A percentile compares a stretch with the other conserved stretches of the same genome.
Evolutionary conservation across 352 stramenopile species (phyloP).

Genomic region (Pythium utonaiense): DNA sequence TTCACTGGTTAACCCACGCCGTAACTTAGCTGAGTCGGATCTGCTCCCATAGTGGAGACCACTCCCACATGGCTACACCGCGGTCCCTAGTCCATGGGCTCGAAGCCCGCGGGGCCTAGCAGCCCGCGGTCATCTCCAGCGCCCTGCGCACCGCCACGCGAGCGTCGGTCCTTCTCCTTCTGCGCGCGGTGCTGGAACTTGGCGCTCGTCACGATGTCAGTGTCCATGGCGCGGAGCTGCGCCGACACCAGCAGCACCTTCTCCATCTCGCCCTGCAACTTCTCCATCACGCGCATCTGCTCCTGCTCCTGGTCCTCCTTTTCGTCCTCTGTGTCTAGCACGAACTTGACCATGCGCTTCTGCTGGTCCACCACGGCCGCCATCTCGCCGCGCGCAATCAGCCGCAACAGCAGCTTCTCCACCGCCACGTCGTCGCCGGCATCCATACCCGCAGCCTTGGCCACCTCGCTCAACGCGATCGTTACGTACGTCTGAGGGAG

Average conservation of each 20-base stretch:
- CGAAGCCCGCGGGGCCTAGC: slow-evolving; percentile 1
- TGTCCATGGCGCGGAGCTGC: slow-evolving; percentile 73
- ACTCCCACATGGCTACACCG: slow-evolving; percentile 32
- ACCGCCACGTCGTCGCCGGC: slow-evolving; percentile 26
- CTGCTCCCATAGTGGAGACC: too few species aligned
- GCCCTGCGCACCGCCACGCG: slow-evolving; percentile 21
- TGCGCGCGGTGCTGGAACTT: slow-evolving; percentile 75
- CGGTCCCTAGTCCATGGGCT: slow-evolving; percentile 7
- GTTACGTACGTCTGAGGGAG: slow-evolving; percentile 79
- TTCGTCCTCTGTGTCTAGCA: slow-evolving; percentile 54
- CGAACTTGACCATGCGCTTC: slow-evolving; percentile 74
- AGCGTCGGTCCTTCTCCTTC: slow-evolving; percentile 76
- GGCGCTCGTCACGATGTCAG: slow-evolving; percentile 74
- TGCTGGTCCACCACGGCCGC: slow-evolving; percentile 71
- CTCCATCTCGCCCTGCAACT: slow-evolving; percentile 70
- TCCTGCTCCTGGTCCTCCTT: slow-evolving; percentile 26
- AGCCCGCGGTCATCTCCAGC: slow-evolving; percentile 15
- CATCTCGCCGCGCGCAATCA: slow-evolving; percentile 56
- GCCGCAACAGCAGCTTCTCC: slow-evolving; percentile 61
- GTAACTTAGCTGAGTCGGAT: neutral
- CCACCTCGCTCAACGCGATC: slow-evolving; percentile 62
- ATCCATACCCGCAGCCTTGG: slow-evolving; percentile 41
- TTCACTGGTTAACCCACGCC: neutral
- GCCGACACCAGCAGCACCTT: slow-evolving; percentile 62
- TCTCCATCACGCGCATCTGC: slow-evolving; percentile 42